These are phyloP conservation scores for Lecanosticta acicola DNA, from an alignment of 2,329 filamentous ascomycete species.

Conservation along the genomic window DNA sequence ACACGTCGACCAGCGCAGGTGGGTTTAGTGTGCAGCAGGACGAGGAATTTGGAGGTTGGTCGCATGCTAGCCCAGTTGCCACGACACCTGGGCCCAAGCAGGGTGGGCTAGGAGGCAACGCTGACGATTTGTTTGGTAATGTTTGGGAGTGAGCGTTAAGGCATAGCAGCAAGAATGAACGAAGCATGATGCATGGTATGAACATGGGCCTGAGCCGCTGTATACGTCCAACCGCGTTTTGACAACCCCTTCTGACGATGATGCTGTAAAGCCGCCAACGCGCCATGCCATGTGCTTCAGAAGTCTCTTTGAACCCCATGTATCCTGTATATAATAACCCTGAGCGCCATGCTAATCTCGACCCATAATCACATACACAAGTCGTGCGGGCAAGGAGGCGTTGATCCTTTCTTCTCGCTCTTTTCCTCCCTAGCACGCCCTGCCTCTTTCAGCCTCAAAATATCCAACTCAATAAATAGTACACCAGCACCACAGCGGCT, in stretches of 20 bases:
- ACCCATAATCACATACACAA: neutral
- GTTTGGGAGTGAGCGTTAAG: slow-evolving; percentile 62
- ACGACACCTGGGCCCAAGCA: slow-evolving; percentile 43
- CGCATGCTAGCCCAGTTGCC: slow-evolving; percentile 56
- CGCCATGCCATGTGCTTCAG: too few relatives aligned
- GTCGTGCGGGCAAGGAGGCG: too few relatives aligned
- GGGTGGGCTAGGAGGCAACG: slow-evolving; percentile 42
- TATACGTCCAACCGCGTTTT: too few relatives aligned
- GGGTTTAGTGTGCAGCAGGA: slow-evolving; percentile 65
- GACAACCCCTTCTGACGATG: too few relatives aligned
- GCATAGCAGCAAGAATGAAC: neutral
- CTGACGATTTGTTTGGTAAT: slow-evolving; percentile 88
- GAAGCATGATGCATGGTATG: neutral
- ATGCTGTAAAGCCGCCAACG: too few relatives aligned
- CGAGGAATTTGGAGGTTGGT: slow-evolving; percentile 95
- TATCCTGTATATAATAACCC: too few relatives aligned
- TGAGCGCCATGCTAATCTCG: slow-evolving; percentile 4
- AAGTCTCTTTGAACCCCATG: too few relatives aligned
- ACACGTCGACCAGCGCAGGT: slow-evolving; percentile 17
- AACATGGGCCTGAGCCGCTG: too few relatives aligned
- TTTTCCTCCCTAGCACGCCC: too few relatives aligned
- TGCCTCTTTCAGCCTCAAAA: slow-evolving; percentile 19
- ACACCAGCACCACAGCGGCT: slow-evolving; percentile 66
- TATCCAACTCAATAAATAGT: slow-evolving; percentile 52
- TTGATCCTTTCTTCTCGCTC: too few relatives aligned